These are phyloP conservation scores for Schwanniomyces occidentalis DNA, from an alignment of 805 yeast genomes.

Conservation along the genomic window DNA sequence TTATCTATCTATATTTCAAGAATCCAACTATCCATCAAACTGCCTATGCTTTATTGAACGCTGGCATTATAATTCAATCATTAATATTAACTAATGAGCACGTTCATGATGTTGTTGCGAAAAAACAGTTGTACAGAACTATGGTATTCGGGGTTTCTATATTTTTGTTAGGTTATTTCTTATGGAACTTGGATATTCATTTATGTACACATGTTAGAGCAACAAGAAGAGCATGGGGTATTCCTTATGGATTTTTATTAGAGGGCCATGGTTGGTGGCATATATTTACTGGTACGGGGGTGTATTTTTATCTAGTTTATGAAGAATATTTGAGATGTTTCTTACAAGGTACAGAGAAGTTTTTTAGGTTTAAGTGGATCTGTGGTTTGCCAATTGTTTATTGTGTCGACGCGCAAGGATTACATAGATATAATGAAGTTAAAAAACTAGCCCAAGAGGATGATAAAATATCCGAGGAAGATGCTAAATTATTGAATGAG, in stretches of 20 bases:
- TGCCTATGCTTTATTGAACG: conserved; percentile 77
- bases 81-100: conserved; percentile 48
- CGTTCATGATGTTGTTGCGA: conserved; percentile 51
- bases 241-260: conserved; percentile 81
- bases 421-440: conserved; percentile 16
- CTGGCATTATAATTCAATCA: conserved; percentile 67
- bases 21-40: conserved; percentile 89
- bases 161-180: conserved; percentile 71
- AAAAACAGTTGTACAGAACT: conserved; percentile 51
- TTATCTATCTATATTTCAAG: conserved; percentile 67
- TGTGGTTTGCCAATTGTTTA: conserved; percentile 58
- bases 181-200: conserved; percentile 90
- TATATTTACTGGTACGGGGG: conserved; percentile 79
- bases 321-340: conserved; percentile 73
- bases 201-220: conserved; percentile 61
- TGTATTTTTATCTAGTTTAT: conserved; percentile 79
- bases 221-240: conserved; percentile 64
- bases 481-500: no score
- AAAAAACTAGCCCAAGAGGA: conserved; percentile 17
- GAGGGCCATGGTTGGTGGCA: conserved; percentile 99
- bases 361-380: conserved; percentile 59
- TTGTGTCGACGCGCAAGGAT: conserved; percentile 27
- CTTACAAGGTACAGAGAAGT: conserved; percentile 55
- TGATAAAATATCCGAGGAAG: conserved; percentile 4
- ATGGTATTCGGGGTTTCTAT: conserved; percentile 59